These are phyloP conservation scores for Stagonosporopsis vannaccii DNA, from an alignment of 2,329 filamentous ascomycete species.

Conservation along the genomic window DNA sequence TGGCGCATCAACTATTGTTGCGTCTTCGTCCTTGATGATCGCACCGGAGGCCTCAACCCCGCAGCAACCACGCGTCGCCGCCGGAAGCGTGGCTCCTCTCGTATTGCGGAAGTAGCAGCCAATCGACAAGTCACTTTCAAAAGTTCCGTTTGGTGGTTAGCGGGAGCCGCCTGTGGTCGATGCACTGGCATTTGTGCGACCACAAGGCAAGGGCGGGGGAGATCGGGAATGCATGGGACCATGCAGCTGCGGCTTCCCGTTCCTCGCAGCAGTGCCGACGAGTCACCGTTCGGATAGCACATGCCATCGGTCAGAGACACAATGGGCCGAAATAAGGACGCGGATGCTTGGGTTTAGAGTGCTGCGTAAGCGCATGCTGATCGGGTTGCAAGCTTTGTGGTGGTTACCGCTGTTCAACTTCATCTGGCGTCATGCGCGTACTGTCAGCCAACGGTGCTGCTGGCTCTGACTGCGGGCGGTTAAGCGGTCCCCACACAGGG, in stretches of 20 bases:
- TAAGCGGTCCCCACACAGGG: slow-evolving; percentile 12
- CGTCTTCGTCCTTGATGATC: background rate
- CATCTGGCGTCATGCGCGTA: slow-evolving; percentile 25
- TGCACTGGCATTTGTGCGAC: slow-evolving; percentile 8
- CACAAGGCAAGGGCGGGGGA: slow-evolving; percentile 21
- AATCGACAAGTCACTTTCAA: slow-evolving; percentile 3
- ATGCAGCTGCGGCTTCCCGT: slow-evolving; percentile 20
- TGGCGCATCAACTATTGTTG: slow-evolving; percentile 1
- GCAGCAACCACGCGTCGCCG: slow-evolving; percentile 8
- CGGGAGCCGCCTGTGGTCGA: background rate
- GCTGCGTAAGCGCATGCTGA: slow-evolving; percentile 14
- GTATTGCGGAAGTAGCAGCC: slow-evolving; percentile 5
- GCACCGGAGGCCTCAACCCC: slow-evolving; percentile 5
- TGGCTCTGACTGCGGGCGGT: slow-evolving; percentile 1
- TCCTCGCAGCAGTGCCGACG: slow-evolving; percentile 12
- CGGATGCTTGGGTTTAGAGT: background rate
- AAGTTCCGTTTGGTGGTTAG: slow-evolving; percentile 1
- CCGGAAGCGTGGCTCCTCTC: slow-evolving; percentile 8
- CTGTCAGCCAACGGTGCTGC: slow-evolving; percentile 30
- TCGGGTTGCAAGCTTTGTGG: slow-evolving; percentile 16
- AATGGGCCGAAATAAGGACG: background rate
- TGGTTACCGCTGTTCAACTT: background rate
- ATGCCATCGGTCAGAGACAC: slow-evolving; percentile 12
- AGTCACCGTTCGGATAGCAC: slow-evolving; percentile 11
- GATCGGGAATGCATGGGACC: slow-evolving; percentile 18